A percentile compares a stretch with the other conserved stretches of the same genome.
phyloP scores from a whole-genome alignment of 1,284 basidiomycete genomes.

The Paramarasmius palmivorus region DNA sequence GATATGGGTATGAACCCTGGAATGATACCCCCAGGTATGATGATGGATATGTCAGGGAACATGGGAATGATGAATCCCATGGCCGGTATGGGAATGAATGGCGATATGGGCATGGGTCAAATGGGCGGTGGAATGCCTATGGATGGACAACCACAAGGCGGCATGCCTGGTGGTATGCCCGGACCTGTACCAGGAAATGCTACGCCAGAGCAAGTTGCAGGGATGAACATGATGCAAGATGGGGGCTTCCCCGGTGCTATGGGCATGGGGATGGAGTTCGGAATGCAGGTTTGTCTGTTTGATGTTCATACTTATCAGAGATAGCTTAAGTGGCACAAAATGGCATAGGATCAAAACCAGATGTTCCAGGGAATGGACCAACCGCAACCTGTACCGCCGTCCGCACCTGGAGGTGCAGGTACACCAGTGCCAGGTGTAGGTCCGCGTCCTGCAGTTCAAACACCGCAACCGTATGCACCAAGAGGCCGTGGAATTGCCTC shows the following conservation, averaged over 20 bases:
- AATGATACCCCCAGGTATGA: conserved; percentile 63
- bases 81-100: conserved; percentile 46
- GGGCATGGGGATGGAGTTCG: conserved; percentile 47
- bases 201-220: conserved; percentile 44
- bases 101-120: conserved; percentile 27
- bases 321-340: not conserved
- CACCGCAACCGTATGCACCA: conserved; percentile 34
- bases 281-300: conserved; percentile 41
- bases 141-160: conserved; percentile 35
- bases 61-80: conserved; percentile 52
- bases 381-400: not conserved
- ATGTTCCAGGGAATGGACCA: conserved; percentile 42
- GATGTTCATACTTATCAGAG: not conserved
- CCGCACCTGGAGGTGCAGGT: conserved; percentile 33
- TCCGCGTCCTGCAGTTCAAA: conserved; percentile 35
- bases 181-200: conserved; percentile 4
- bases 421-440: conserved; percentile 21
- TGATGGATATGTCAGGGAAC: conserved; percentile 48
- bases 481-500: conserved; percentile 32
- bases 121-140: conserved; percentile 38
- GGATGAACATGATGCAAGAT: conserved; percentile 42
- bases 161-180: conserved; percentile 24
- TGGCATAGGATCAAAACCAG: conserved; percentile 34
- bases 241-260: conserved; percentile 38
- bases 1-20: conserved; percentile 37